Percentiles rank a stretch among this genome's conserved stretches.
Evolutionary conservation across 2,329 filamentous ascomycete species (phyloP).

Genomic region (Gremmenia infestans): DNA sequence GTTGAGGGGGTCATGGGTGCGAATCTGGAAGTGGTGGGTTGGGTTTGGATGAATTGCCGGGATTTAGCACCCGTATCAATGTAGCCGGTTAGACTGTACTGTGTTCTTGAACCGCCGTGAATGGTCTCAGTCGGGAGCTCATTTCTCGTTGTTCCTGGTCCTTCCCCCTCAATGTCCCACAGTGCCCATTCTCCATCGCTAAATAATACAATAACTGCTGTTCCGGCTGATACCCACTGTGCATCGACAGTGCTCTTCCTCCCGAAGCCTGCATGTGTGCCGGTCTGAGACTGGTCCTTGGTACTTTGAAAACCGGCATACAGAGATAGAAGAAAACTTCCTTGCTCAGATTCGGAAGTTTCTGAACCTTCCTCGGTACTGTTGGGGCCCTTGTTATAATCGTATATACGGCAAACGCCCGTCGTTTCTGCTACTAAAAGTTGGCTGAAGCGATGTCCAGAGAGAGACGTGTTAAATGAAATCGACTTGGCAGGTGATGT

Average conservation of each 20-base stretch:
- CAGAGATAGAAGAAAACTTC: slow-evolving; percentile 60
- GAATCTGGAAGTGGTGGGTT: slow-evolving; percentile 43
- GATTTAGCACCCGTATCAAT: slow-evolving; percentile 48
- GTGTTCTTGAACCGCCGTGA: slow-evolving; percentile 51
- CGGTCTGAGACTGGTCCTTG: slow-evolving; percentile 39
- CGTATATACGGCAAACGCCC: slow-evolving; percentile 57
- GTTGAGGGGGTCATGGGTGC: slow-evolving; percentile 62
- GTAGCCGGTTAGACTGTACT: slow-evolving; percentile 54
- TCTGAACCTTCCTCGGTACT: slow-evolving; percentile 47
- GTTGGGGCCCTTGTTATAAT: slow-evolving; percentile 51
- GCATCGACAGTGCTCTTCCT: slow-evolving; percentile 59
- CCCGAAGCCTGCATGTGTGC: slow-evolving; percentile 40
- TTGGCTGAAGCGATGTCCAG: slow-evolving; percentile 44
- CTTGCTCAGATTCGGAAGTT: slow-evolving; percentile 38
- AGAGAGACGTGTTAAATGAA: slow-evolving; percentile 52
- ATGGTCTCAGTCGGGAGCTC: slow-evolving; percentile 36
- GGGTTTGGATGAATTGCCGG: slow-evolving; percentile 17
- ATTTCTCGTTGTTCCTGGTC: slow-evolving; percentile 44
- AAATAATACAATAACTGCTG: slow-evolving; percentile 53
- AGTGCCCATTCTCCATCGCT: slow-evolving; percentile 64
- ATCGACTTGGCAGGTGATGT: slow-evolving; percentile 49
- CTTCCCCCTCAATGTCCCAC: slow-evolving; percentile 59
- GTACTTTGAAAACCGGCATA: slow-evolving; percentile 37
- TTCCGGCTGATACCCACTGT: slow-evolving; percentile 56
- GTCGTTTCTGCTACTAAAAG: slow-evolving; percentile 51